Base-by-base conservation (phyloP, 129 eudicot genomes). In the Chrysanthemum makinoi region DNA sequence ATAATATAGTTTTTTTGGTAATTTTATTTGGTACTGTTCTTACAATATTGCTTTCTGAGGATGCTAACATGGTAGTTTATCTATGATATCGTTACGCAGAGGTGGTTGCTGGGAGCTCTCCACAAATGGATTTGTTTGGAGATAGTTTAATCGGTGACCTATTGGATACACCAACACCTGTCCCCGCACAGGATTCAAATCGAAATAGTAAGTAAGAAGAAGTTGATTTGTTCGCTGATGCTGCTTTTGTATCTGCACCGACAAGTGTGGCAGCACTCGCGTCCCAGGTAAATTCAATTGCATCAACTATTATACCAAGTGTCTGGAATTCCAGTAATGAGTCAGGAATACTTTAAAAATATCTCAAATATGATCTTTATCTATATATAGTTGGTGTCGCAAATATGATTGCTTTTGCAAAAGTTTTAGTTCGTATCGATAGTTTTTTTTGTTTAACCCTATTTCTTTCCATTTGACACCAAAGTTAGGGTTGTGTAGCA, bases 201-300 rank as follows among this genome's bases (percentile, higher is more conserved):
- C 75, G 80, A 72, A 67, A 71, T 66, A 84, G 68, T 64, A 77
- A 80, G 73, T 39, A 87, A 48, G 81, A 90, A 77, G 97, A 84
- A 62, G 96, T 84, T 72, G 97, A 95, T 81, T 84, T 95, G 82
- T 95, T 95, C 76, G 97, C 99, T 44, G 99, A 90, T 83, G 96
- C 97, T 20, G 78, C 66, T 80, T 95, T 90, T 81, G 99, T 95
- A 71, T 90, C 99, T 64, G 95, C 96, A 19, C 72, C 92, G 53
- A 75, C 98, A 57, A 71, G 77, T 71, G 76, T 68, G 28, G 76
- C 80, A 18, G 83, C 54, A 70, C 72, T 86, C 52, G 72, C 22
- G 28, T 72, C 84, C 74, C 82, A 84, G 89, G 91, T 95, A 44
- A 33, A 33, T 1, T 33, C 39, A 33, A 5, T 28, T 26, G 30